Base-by-base conservation (phyloP, 2,329 filamentous ascomycete species). In the Coniochaeta sp. region DNA sequence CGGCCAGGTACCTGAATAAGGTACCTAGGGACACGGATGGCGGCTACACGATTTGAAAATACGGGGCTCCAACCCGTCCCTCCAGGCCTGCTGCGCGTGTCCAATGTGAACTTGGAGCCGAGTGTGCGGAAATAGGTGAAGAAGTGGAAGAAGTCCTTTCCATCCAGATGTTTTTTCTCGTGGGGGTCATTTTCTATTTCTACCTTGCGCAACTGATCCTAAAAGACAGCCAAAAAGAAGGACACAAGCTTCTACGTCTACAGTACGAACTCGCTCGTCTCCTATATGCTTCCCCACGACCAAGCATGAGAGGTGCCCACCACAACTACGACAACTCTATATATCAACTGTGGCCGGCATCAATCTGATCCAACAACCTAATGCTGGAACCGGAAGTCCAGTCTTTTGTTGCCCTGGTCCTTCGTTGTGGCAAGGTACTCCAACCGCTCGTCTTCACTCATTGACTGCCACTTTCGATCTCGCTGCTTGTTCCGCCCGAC, bases 311-410 rank as follows among this genome's bases (percentile, higher is more conserved):
- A 33, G 31, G 31, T 33, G 12, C 8, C 34, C 17, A 40, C 38
- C 38, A 17, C 3, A 16, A 4, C 17, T 40, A n/a, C 16, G 17
- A 4, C 38, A 40, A 3, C 5, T 40, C n/a, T 5, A 36, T 40
- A 40, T 40, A 19, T 4, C 38, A 38, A 40, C 38, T n/a, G 17
- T n/a, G 17, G 9, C 38, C 38, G 4, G 38, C 17, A 40, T 40
- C 38, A n/a, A 40, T 19, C 16, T 40, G 16, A 17, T 40, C 36
- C 16, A 6, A 40, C 16, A 14, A 17, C 12, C 59, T 66, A 73
- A 55, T 72, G 67, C 47, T 68, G 64, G 59, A 72, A 73, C 11
- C 70, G 64, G 59, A 73, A 73, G 58, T 72, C 71, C 47, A 71
- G 62, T 28, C 71, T 66, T 63, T 72, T 72, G 61, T 71, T 73